These are phyloP conservation scores for Penicillium palitans DNA, from an alignment of 2,329 filamentous ascomycete species.

Conservation along the genomic window DNA sequence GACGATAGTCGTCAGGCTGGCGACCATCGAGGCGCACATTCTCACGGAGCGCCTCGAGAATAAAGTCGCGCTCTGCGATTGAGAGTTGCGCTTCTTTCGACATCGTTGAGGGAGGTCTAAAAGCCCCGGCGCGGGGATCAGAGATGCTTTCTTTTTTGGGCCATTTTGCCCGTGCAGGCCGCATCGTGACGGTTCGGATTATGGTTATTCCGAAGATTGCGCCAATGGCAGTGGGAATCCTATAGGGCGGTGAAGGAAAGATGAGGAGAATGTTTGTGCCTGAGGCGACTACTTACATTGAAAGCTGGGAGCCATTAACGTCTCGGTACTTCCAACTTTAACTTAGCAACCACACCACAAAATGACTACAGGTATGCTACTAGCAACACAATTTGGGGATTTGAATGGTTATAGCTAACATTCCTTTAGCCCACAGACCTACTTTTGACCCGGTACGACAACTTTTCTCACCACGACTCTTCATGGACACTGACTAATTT, in stretches of 20 bases:
- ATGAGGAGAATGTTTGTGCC: slow-evolving; percentile 8
- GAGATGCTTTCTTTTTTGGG: slow-evolving; percentile 18
- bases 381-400: neutral
- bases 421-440: slow-evolving; percentile 72
- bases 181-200: slow-evolving; percentile 10
- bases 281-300: neutral
- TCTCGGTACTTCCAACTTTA: neutral
- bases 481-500: slow-evolving; percentile 30
- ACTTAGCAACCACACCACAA: slow-evolving; percentile 14
- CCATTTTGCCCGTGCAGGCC: slow-evolving; percentile 23
- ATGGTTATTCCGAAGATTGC: neutral
- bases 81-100: slow-evolving; percentile 91
- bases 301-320: slow-evolving; percentile 1
- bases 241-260: neutral
- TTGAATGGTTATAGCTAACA: slow-evolving; percentile 19
- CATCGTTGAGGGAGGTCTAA: slow-evolving; percentile 55
- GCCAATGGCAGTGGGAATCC: neutral
- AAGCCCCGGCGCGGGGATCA: slow-evolving; percentile 25
- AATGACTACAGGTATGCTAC: slow-evolving; percentile 46
- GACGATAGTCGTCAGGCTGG: slow-evolving; percentile 74
- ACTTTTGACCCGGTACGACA: slow-evolving; percentile 85
- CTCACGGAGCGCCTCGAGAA: slow-evolving; percentile 77
- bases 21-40: slow-evolving; percentile 83
- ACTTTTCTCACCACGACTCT: neutral
- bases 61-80: slow-evolving; percentile 81